Conservation (phyloP, 2,329 filamentous ascomycete genomes). For the Epichloe hybrida region DNA sequence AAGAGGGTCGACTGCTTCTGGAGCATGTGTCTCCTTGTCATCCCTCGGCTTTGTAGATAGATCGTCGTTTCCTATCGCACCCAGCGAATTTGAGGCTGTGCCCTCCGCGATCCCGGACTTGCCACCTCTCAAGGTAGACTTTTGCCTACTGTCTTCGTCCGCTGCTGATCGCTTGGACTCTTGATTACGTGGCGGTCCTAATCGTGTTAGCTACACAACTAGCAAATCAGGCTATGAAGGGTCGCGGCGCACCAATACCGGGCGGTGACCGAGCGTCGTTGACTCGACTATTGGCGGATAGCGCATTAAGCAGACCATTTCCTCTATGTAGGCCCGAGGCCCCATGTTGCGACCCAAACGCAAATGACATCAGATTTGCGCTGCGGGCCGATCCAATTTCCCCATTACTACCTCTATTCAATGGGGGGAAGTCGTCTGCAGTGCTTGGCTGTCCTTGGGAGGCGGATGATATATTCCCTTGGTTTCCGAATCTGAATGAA, state of each 20-base stretch:
- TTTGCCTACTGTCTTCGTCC: conserved; percentile 27
- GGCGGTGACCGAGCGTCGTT: conserved; percentile 36
- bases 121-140: conserved; percentile 27
- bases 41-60: conserved; percentile 28
- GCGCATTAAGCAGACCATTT: conserved; percentile 49
- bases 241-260: conserved; percentile 20
- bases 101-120: conserved; percentile 23
- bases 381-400: conserved; percentile 44
- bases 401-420: conserved; percentile 43
- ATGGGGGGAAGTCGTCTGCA: conserved; percentile 46
- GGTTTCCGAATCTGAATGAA: conserved; percentile 41
- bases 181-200: conserved; percentile 26
- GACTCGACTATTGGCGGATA: conserved; percentile 44
- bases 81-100: conserved; percentile 25
- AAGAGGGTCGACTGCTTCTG: conserved; percentile 42
- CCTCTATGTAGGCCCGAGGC: conserved; percentile 30
- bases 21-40: conserved; percentile 24
- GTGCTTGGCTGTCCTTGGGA: conserved; percentile 33
- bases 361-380: conserved; percentile 34
- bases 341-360: conserved; percentile 36
- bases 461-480: conserved; percentile 27
- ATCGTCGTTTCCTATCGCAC: conserved; percentile 34
- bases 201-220: conserved; percentile 10
- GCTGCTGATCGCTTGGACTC: conserved; percentile 23
- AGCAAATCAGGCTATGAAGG: background rate